These are phyloP conservation scores for Pulveroboletus sp. DNA, from an alignment of 768 basidiomycete species.

Conservation along the genomic window DNA sequence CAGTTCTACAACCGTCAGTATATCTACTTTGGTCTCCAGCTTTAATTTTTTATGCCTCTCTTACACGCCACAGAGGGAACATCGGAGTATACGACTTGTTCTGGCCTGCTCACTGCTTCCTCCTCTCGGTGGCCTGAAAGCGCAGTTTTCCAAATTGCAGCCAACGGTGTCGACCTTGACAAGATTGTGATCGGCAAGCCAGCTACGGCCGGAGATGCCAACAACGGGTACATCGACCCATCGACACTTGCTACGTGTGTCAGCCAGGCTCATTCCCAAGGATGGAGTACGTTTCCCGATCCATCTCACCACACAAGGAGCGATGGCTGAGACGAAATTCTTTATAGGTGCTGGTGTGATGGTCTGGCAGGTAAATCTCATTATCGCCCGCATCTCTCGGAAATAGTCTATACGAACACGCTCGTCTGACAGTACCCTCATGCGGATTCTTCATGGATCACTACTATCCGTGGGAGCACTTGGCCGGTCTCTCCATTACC, in stretches of 20 bases:
- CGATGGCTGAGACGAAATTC: background rate
- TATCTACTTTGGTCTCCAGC: background rate
- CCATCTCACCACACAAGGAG: background rate
- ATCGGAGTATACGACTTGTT: slow-evolving; percentile 34
- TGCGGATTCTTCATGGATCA: slow-evolving; percentile 34
- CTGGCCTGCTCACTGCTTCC: slow-evolving; percentile 35
- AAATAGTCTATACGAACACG: background rate
- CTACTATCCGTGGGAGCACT: slow-evolving; percentile 1
- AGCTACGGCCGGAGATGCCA: slow-evolving; percentile 43
- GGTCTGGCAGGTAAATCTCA: slow-evolving; percentile 32
- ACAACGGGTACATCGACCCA: slow-evolving; percentile 53
- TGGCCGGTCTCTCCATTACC: too few relatives aligned
- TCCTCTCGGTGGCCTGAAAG: slow-evolving; percentile 34
- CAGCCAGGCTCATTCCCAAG: slow-evolving; percentile 38
- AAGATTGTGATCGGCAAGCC: slow-evolving; percentile 20
- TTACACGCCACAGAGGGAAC: slow-evolving; percentile 28
- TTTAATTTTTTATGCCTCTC: background rate
- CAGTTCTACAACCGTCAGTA: slow-evolving; percentile 22
- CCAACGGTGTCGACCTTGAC: background rate
- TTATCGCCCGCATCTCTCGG: background rate
- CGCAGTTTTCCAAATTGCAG: background rate
- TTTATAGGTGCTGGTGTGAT: slow-evolving; percentile 36
- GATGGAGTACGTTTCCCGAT: slow-evolving; percentile 11
- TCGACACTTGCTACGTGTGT: slow-evolving; percentile 55
- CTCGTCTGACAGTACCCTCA: slow-evolving; percentile 30